Base-by-base conservation (phyloP, 1,284 basidiomycete species). In the Ceratobasidium sp. region DNA sequence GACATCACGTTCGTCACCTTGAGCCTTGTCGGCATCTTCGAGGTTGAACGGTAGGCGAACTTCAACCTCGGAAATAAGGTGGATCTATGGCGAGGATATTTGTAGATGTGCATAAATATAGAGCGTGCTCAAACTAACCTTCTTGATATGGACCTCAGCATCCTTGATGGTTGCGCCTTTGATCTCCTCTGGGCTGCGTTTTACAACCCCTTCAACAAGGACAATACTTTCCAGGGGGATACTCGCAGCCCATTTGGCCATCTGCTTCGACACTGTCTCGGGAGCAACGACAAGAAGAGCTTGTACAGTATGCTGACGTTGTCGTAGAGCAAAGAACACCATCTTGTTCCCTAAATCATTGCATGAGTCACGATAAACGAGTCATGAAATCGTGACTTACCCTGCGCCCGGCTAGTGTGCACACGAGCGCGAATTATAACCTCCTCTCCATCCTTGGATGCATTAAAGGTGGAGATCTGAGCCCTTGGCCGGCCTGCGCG, bases 211-310 rank as follows among this genome's bases (percentile, higher is more conserved):
- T 86, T 98, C 93, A 10, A 98, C 93, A 46, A 96, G 90, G 10
- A 99, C 94, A 81, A 99, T 96, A 78, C 94, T 95, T 87, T 99
- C 98, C 80, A 91, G 89, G 50, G 92, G 88, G 68, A 99, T 87
- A 54, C 90, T 84, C 27, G 92, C 91, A 20, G 93, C 91, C 93
- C 94, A 99, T 86, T 97, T 99, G 76, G 96, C 90, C 98, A 99
- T 99, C 85, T 98, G 96, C 85, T 97, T 98, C 80, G 96, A 98
- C 20, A 99, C 90, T 82, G 93, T 93, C 78, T 92, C 93, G 30
- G 92, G 91, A 50, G 94, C 88, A 64, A 94, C 91, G 55, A 89
- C 87, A 66, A 98, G 87, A n/a, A 99, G 87, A 55, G 94, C 96
- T 85, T 99, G 98, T 5, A 99, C 92, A 1, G 97, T 95, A 83